A percentile compares a stretch with the other conserved stretches of the same genome.
phyloP scores from a whole-genome alignment of 495 filamentous ascomycete genomes.

The Clohesyomyces aquaticus region DNA sequence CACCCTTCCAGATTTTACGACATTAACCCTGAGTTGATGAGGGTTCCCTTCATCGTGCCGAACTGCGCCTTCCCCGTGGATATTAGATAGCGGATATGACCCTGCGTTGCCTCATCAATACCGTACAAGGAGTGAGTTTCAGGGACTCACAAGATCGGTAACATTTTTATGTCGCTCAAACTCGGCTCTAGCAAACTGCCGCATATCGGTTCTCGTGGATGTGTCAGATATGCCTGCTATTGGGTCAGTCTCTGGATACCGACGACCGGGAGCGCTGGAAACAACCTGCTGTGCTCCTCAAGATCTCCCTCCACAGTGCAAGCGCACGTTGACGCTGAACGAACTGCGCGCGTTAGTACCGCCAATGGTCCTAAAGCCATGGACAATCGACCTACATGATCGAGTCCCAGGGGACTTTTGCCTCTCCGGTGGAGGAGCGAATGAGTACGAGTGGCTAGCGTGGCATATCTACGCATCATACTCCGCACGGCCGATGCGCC shows the following conservation, averaged over 20 bases:
- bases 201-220: slow-evolving; percentile 65
- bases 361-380: not conserved
- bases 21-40: slow-evolving; percentile 29
- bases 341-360: slow-evolving; percentile 53
- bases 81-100: slow-evolving; percentile 64
- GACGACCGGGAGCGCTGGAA: not conserved
- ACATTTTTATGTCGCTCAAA: slow-evolving; percentile 74
- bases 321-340: slow-evolving; percentile 60
- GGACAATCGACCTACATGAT: slow-evolving; percentile 39
- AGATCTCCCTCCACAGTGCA: slow-evolving; percentile 61
- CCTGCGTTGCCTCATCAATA: slow-evolving; percentile 36
- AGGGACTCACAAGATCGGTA: slow-evolving; percentile 65
- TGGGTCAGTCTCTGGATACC: not conserved
- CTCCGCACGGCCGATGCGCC: not conserved
- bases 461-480: slow-evolving; percentile 34
- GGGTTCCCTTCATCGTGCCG: slow-evolving; percentile 55
- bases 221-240: slow-evolving; percentile 53
- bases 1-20: not conserved
- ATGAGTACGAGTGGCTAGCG: slow-evolving; percentile 15
- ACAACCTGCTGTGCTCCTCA: slow-evolving; percentile 49
- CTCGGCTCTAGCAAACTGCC: slow-evolving; percentile 71
- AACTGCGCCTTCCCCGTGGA: slow-evolving; percentile 66
- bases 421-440: slow-evolving; percentile 23
- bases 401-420: slow-evolving; percentile 42
- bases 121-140: not conserved